phyloP scores from a whole-genome alignment of 2,329 filamentous ascomycete species.

The Pyricularia pennisetigena region DNA sequence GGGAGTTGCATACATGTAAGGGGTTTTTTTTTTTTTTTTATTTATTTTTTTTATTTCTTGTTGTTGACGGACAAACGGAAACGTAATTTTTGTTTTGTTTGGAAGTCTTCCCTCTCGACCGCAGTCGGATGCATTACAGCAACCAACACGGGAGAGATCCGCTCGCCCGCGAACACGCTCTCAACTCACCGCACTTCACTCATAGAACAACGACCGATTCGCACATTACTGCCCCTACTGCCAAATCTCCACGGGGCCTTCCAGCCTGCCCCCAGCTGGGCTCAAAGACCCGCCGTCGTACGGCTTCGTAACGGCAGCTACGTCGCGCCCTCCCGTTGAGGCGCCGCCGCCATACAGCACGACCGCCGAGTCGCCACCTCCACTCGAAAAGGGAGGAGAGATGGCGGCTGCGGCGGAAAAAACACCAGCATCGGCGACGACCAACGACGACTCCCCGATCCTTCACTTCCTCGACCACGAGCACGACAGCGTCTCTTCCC shows the following conservation, averaged over 20 bases:
- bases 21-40: conserved; percentile 8
- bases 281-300: conserved; percentile 62
- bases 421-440: background rate
- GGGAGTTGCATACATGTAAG: conserved; percentile 55
- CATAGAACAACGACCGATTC: conserved; percentile 58
- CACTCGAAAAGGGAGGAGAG: conserved; percentile 7
- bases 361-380: conserved; percentile 2
- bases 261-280: conserved; percentile 46
- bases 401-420: background rate
- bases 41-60: background rate
- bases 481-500: conserved; percentile 56
- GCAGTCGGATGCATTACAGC: no score
- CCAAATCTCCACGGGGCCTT: conserved; percentile 56
- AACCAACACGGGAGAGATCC: no score
- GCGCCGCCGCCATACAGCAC: conserved; percentile 13
- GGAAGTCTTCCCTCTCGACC: no score
- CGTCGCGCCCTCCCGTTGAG: conserved; percentile 24
- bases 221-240: conserved; percentile 63
- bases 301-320: conserved; percentile 27
- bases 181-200: no score
- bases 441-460: conserved; percentile 22
- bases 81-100: no score
- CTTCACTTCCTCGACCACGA: conserved; percentile 65
- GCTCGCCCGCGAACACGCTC: no score
- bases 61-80: no score